Evolutionary conservation across 1,139 yeast species (phyloP).

Genomic region (Citeromyces hawaiiensis): DNA sequence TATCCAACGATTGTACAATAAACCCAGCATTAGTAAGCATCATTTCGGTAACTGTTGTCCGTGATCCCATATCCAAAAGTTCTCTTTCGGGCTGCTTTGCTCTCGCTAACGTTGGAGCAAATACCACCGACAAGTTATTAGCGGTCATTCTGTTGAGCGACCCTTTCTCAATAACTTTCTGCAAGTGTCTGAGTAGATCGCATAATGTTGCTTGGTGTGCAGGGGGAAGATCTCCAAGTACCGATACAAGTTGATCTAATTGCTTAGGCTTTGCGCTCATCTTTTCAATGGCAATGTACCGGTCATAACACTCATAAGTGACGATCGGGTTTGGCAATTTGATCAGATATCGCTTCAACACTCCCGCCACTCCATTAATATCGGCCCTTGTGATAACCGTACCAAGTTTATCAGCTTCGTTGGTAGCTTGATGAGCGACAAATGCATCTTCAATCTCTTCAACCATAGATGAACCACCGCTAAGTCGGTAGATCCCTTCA

Average conservation of each 20-base stretch:
- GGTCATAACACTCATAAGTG: slow-evolving; percentile 55
- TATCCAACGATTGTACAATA: slow-evolving; percentile 17
- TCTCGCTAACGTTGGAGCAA: slow-evolving; percentile 87
- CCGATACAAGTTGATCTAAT: slow-evolving; percentile 21
- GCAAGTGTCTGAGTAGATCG: slow-evolving; percentile 50
- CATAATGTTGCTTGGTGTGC: slow-evolving; percentile 54
- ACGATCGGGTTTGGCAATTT: slow-evolving; percentile 79
- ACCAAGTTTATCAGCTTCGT: slow-evolving; percentile 25
- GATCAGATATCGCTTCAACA: slow-evolving; percentile 75
- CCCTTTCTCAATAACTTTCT: slow-evolving; percentile 34
- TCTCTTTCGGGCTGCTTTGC: slow-evolving; percentile 71
- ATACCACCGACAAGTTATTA: slow-evolving; percentile 79
- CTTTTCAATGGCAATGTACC: slow-evolving; percentile 37
- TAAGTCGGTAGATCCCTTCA: slow-evolving; percentile 86
- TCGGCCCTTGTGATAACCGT: slow-evolving; percentile 47
- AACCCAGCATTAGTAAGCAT: slow-evolving; percentile 41
- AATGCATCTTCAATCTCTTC: slow-evolving; percentile 39
- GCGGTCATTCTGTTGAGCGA: slow-evolving; percentile 61
- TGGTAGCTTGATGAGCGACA: slow-evolving; percentile 13
- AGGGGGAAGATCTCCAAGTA: slow-evolving; percentile 31
- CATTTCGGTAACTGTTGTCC: slow-evolving; percentile 72
- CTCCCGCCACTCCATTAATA: slow-evolving; percentile 77
- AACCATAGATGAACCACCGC: slow-evolving; percentile 77
- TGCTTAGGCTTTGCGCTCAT: slow-evolving; percentile 19
- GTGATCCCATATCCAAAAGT: slow-evolving; percentile 70